Evolutionary conservation across 2,329 filamentous ascomycete species (phyloP), one percentile per base, ranked within the genome.

Genomic region (Xylariales sp.): DNA sequence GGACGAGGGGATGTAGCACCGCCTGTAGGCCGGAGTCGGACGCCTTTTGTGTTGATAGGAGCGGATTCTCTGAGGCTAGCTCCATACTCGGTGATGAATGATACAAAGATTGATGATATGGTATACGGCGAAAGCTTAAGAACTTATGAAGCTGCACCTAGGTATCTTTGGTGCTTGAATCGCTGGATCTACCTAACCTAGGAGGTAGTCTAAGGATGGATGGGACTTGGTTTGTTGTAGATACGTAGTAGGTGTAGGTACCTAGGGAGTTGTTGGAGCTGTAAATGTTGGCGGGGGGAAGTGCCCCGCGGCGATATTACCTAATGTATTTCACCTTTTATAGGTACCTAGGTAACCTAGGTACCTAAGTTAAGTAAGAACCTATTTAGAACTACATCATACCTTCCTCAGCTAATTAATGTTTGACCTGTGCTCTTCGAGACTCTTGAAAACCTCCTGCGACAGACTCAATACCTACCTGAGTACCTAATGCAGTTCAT

Each of bases 1-100:
- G 91, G 60, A 97, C 94, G 56, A 99, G 90, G 32, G 96, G 96
- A 77, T 99, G 96, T 18, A 99, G 89, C 74, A 94, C 89, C 64
- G 94, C 89, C 71, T 93, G 91, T 52, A 97, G 88, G 58, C 89
- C 89, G 23, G 90, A 91, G 80, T 96, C 93, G 49, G 87, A 86
- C 72, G 89, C 86, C 80, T 89, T 91, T 75, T 89, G 86, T 65
- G 84, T 85, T 5, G 90, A 92, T 54, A 93, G 78, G 69, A 93
- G 84, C 61, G 89, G 83, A 73, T 89, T 90, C 72, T 71, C 62
- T 67, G 63, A 68, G 71, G 67, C 78, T 71, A 68, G 83, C 80
- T 83, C 83, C 86, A 90, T 90, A 61, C 55, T 80, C 59, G 30
- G 41, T 64, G n/a, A 43, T 28, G n/a, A 50, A 49, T 43, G 16